Evolutionary conservation across 257 asterid genomes (phyloP), one percentile per base, ranked within the genome.

Genomic region (Salvia splendens): DNA sequence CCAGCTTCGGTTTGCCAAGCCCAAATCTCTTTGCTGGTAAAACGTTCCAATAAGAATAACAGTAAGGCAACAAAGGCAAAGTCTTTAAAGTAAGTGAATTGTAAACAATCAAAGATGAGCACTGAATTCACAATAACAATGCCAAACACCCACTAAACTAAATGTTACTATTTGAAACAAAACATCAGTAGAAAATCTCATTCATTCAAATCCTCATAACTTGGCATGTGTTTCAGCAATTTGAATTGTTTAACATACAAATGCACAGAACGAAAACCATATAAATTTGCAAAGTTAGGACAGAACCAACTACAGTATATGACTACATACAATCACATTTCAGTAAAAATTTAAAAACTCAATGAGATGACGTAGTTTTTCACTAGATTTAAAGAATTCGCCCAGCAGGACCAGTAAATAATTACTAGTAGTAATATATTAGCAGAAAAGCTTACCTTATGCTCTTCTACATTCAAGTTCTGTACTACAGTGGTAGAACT

Each of bases 21-120:
- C 83, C 57, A 52, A 67, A 75, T 80, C 79, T 58, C 77, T 82
- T 69, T 70, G 64, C 96, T 86, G 85, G 72, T 51, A 67, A 67
- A 70, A 69, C 16, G 65, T 65, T 70, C 49, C 14, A 82, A 60
- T 41, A 41, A 69, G n/a, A 51, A 69, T 56, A 69, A 17, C 33
- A 56, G 50, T 20, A 28, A 62, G 67, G 71, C 52, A 36, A 73
- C 56, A 48, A 43, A 56, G 20, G 11, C 20, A 41, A 20, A 41
- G 51, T 61, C 56, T 24, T 67, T 12, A 56, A 64, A 24, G 67
- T 42, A 72, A 67, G 62, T 43, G 42, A 67, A 61, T 61, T 42
- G 45, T 47, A 16, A 51, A 72, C 51, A 40, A 64, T 58, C 64
- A 61, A 24, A 47, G 64, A 67, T 72, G 69, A 69, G 69, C 64